Conservation (phyloP, 2,329 filamentous ascomycete genomes). For the Calonectria fujianensis region DNA sequence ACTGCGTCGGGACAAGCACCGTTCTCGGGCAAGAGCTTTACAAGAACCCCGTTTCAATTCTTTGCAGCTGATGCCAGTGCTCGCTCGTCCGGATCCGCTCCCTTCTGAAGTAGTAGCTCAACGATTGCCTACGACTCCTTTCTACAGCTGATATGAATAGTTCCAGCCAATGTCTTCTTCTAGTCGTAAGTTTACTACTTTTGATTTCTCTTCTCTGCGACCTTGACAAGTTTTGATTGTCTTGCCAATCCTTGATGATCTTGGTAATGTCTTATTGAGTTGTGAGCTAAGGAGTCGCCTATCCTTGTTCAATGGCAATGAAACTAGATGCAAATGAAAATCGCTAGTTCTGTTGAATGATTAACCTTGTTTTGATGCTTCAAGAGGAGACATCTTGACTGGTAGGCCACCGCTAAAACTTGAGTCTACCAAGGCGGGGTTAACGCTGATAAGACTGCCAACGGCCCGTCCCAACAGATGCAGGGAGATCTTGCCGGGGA, state of each 20-base stretch:
- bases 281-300: background rate
- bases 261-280: background rate
- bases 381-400: background rate
- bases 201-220: background rate
- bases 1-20: too few species aligned
- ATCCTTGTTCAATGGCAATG: background rate
- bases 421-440: background rate
- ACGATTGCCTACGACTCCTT: background rate
- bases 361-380: background rate
- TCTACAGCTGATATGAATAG: too few species aligned
- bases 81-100: too few species aligned
- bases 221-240: background rate
- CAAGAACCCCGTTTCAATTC: background rate
- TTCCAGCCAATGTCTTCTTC: too few species aligned
- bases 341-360: background rate
- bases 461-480: constrained; percentile 5
- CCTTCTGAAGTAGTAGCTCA: too few species aligned
- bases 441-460: background rate
- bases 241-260: too few species aligned
- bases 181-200: background rate
- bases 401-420: background rate
- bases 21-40: too few species aligned
- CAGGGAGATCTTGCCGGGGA: constrained; percentile 17
- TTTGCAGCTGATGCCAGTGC: background rate
- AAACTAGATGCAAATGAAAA: background rate